Evolutionary conservation across 139 green algal species (phyloP).

Genomic region (Auxenochlorella pyrenoidosa): DNA sequence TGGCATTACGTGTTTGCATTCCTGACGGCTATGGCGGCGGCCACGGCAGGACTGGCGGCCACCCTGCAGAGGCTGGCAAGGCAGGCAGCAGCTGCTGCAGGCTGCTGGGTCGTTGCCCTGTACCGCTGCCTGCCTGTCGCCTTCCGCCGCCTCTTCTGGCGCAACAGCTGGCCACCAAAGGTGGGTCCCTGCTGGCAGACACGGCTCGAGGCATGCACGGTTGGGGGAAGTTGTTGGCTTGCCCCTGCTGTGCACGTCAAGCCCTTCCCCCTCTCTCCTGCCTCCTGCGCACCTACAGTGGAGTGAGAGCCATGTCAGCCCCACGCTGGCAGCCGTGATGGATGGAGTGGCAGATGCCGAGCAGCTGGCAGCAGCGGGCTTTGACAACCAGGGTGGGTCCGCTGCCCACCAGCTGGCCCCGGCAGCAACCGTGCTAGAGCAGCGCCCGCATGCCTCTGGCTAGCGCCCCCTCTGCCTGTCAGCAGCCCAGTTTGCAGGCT

Average conservation of each 20-base stretch:
- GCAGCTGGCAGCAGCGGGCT: slow-evolving; percentile 25
- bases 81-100: background rate
- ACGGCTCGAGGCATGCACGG: background rate
- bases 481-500: background rate
- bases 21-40: background rate
- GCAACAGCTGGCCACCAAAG: background rate
- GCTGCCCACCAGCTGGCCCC: background rate
- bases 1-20: background rate
- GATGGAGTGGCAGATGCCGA: background rate
- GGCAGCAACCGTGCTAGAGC: background rate
- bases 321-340: slow-evolving; percentile 22
- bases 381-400: slow-evolving; percentile 16
- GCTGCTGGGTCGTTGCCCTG: background rate
- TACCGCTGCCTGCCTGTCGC: background rate
- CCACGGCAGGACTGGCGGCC: no score
- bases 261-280: no score
- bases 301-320: slow-evolving; percentile 12
- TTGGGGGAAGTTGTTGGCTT: background rate
- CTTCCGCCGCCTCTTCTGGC: slow-evolving; percentile 23
- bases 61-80: background rate
- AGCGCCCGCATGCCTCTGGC: background rate
- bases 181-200: background rate
- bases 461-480: background rate
- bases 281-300: background rate
- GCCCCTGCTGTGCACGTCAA: background rate